Evolutionary conservation across 371 early-diverging fungal genomes (phyloP).

Genomic region (Thermomucor indicae-seudaticae): DNA sequence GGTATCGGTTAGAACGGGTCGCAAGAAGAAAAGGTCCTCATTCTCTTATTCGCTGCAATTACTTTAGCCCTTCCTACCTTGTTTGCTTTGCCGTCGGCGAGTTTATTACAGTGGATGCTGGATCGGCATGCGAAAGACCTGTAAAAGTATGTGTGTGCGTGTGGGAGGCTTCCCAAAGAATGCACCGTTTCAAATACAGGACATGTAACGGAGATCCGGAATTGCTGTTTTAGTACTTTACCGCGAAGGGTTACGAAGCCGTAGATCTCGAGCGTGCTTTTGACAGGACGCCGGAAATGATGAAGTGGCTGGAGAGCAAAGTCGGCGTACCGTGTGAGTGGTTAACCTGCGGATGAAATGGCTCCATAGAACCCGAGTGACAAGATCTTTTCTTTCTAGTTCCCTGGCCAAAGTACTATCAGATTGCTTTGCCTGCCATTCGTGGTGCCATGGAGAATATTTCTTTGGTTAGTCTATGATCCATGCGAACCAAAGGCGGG

Average conservation of each 20-base stretch:
- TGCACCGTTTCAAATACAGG: neutral
- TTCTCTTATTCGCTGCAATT: neutral
- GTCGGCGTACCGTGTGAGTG: constrained; percentile 30
- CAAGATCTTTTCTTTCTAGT: constrained; percentile 8
- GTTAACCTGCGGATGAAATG: no score
- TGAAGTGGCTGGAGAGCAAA: constrained; percentile 48
- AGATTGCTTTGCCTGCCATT: constrained; percentile 31
- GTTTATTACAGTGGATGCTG: constrained; percentile 40
- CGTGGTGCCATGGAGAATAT: constrained; percentile 65
- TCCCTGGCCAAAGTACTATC: constrained; percentile 61
- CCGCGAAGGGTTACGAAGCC: constrained; percentile 26
- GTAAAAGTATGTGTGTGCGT: constrained; percentile 30
- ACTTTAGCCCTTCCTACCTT: constrained; percentile 34
- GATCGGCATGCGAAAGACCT: constrained; percentile 40
- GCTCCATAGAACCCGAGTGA: no score
- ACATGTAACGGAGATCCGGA: no score
- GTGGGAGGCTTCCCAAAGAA: neutral
- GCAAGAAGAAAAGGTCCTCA: neutral
- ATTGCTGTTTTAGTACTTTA: constrained; percentile 47
- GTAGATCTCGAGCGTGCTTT: constrained; percentile 37
- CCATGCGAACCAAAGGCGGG: neutral
- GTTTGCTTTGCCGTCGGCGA: constrained; percentile 56
- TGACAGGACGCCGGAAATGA: constrained; percentile 47
- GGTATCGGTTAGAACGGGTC: neutral
- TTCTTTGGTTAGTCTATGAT: constrained; percentile 24